Conservation (phyloP, 192 early-diverging fungal genomes). For the Umbelopsis vinacea region DNA sequence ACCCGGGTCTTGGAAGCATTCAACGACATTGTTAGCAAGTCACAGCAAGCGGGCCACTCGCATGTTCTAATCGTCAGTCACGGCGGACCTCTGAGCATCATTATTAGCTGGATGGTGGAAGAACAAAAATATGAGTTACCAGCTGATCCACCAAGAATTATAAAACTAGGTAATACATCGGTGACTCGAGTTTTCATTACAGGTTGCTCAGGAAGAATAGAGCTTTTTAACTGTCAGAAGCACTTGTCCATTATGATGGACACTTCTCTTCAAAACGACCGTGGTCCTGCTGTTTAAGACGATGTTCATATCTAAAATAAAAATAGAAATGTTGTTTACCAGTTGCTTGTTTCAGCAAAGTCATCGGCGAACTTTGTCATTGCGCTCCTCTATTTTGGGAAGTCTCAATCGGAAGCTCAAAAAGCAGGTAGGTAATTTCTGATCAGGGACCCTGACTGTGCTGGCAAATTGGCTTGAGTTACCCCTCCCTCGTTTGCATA, state of each 20-base stretch:
- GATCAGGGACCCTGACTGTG: conserved; percentile 9
- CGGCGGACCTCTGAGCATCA: conserved; percentile 26
- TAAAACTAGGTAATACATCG: background rate
- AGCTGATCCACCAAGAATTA: background rate
- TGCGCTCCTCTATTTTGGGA: background rate
- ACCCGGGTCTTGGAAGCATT: conserved; percentile 13
- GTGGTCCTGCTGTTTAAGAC: conserved; percentile 9
- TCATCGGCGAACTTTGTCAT: too few species aligned
- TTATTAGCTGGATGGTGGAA: background rate
- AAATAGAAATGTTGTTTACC: background rate
- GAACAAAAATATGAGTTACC: background rate
- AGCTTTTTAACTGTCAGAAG: background rate
- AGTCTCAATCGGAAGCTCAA: background rate
- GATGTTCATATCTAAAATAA: background rate
- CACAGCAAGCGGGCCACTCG: conserved; percentile 6
- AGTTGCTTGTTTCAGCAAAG: background rate
- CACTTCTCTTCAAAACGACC: background rate
- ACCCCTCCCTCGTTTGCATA: too few species aligned
- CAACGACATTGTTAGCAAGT: conserved; percentile 16
- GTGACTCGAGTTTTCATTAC: background rate
- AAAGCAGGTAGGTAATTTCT: background rate
- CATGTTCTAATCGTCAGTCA: conserved; percentile 35
- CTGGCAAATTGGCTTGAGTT: too few species aligned
- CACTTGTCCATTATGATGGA: background rate
- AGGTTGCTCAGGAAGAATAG: conserved; percentile 1